Evolutionary conservation across 1,284 basidiomycete species (phyloP), one percentile per base, ranked within the genome.

Genomic region (Papiliotrema laurentii): DNA sequence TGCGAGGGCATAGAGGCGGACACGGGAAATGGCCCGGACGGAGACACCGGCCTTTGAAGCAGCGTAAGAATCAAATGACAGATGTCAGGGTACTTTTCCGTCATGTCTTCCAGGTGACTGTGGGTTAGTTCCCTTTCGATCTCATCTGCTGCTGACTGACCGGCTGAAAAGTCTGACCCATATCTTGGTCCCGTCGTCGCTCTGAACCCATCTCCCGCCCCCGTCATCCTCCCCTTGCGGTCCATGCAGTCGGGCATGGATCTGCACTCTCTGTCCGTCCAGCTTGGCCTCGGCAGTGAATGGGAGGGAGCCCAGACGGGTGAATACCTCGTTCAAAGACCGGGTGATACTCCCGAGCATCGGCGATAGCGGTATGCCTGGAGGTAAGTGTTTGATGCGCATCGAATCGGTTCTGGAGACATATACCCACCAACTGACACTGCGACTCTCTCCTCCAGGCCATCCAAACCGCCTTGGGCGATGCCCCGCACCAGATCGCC

Each of bases 41-140:
- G n/a, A 1, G 64, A 51, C 3, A 74, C 66, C n/a, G 79, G 60
- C 16, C 62, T 57, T 24, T 53, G 49, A 18, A 68, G 76, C 51
- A 64, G 73, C 59, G 40, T 61, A 50, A 50, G 73, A 30, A 84
- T 78, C 33, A 87, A 73, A 21, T 78, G 77, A 49, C 83, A 78
- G 30, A 96, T 80, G 71, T 97, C 92, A 11, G 92, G 92, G 68
- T 96, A 97, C 84, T 91, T 90, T 55, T 83, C 81, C 3, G 89
- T 92, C 88, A 92, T 92, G 62, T 92, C 85, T 72, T 94, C 91
- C 24, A 96, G 75, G 75, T 94, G 90, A 27, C 73, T 69, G n/a
- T 27, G 11, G 11, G 36, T n/a, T 42, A 30, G 3, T 18, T 28
- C 28, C 26, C 22, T 14, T 31, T 39, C 16, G 19, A 18, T 21